Base-by-base conservation (phyloP, 345 rosid species). In the Eutrema japonicum region DNA sequence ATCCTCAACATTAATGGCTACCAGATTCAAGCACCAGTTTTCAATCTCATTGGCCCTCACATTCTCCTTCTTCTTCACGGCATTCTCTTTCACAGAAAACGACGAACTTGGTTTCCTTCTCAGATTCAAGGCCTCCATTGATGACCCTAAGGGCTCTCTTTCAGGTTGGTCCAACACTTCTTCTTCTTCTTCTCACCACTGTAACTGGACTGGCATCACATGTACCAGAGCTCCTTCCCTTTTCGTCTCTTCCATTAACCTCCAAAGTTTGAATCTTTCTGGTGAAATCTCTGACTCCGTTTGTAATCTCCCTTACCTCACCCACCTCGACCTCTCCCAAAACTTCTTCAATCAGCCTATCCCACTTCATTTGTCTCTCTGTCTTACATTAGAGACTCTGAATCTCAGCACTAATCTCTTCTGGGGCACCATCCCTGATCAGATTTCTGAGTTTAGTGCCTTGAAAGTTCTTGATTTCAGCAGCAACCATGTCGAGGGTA, bases 191-290 rank as follows among this genome's bases (percentile, higher is more conserved):
- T 41, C 53, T 68, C 96, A 86, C 59, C 79, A 85, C 77, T 93
- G 98, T 83, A 85, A 86, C 84, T 93, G 98, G 98, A 81, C 96
- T 48, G 98, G 97, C 26, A 75, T 93, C 63, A 80, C 87, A 11
- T 93, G 98, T 74, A 77, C 75, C 26, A 36, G 84, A 54, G 47
- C 87, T 12, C 77, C 89, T 59, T 57, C 89, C 40, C 86, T 83
- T 57, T 77, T 77, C 75, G 89, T 93, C 12, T 84, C 89, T 50
- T 83, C 94, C 47, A 52, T 93, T 37, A 83, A 82, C 76, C 97
- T 93, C 67, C 96, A 79, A 80, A 85, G 87, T 62, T 46, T 89
- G 51, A 93, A 93, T 85, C 97, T 93, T 79, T 91, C 98, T 45
- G 98, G 98, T 37, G 88, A 89, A 76, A 85, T 93, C 66, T 85